These are phyloP conservation scores for Avena atlantica DNA, from an alignment of 176 grass and related monocot species.

Conservation along the genomic window DNA sequence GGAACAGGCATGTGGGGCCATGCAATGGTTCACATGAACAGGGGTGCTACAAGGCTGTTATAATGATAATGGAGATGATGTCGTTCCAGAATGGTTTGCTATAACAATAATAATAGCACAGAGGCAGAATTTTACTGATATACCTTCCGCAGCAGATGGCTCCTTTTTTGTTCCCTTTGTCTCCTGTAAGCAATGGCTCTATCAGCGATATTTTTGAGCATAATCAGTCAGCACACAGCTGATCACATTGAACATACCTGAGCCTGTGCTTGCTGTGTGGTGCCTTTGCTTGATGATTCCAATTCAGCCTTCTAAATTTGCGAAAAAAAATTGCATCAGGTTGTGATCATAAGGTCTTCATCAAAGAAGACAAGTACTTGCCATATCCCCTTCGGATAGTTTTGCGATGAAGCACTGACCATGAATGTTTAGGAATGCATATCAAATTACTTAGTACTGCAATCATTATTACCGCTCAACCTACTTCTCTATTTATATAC, in stretches of 20 bases:
- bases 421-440: constrained; percentile 8
- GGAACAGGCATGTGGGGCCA: not conserved
- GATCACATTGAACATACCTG: constrained; percentile 49
- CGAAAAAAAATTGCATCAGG: constrained; percentile 21
- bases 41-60: not conserved
- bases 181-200: constrained; percentile 38
- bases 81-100: not conserved
- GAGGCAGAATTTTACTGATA: not conserved
- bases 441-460: constrained; percentile 5
- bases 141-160: constrained; percentile 49
- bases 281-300: constrained; percentile 53
- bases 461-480: not conserved
- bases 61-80: not conserved
- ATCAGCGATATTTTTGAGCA: constrained; percentile 10
- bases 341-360: constrained; percentile 2
- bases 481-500: constrained; percentile 29
- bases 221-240: constrained; percentile 3
- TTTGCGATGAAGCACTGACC: not conserved
- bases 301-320: constrained; percentile 51
- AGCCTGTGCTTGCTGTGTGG: constrained; percentile 29
- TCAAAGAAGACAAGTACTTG: constrained; percentile 21
- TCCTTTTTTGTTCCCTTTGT: constrained; percentile 29
- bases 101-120: not conserved
- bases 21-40: constrained; percentile 18
- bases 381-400: constrained; percentile 37